Evolutionary conservation across 169 alveolate genomes (phyloP), one percentile per base, ranked within the genome.

Genomic region (Cryptosporidium tyzzeri): DNA sequence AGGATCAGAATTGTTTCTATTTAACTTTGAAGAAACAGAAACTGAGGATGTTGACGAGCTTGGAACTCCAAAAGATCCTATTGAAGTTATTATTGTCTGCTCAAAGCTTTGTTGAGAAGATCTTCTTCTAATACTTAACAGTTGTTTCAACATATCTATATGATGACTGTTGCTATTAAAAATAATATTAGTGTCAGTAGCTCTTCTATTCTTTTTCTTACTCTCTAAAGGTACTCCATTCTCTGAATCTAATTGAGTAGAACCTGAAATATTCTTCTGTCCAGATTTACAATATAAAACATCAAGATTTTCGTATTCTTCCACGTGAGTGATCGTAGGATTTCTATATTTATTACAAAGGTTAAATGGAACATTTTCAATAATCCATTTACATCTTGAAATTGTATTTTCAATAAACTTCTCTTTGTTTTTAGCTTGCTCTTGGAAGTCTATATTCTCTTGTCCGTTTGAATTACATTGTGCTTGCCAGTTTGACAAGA

Each of bases 1-100:
- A 18, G 89, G 89, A 62, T 80, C 89, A 2, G 89, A 80, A 39
- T 80, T 37, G 18, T 62, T 80, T 14, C 89, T 59, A 65, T 12
- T 45, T 3, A 45, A 29, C n/a, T 23, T 67, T 33, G 50, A 33
- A 18, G 51, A 55, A 9, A 55, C 31, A 21, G 67, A 55, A 21
- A 21, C 18, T 2, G 84, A 44, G n/a, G 84, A 39, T 44, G 84
- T 29, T 23, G 51, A 18, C 1, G 70, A 29, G 29, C 23, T 33
- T 33, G 71, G 14, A n/a, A 55, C 37, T 55, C 71, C 71, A 37
- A 65, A 37, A 37, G 71, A 65, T 8, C 71, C 50, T 33, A 65
- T 65, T 18, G 71, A 65, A 14, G 50, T 33, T 4, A 65, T 37
- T 10, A 65, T 65, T 5, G 71, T 53, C 1, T 65, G 48, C 6